Percentiles rank a stretch among this genome's conserved stretches.
Conservation (phyloP, 2,329 filamentous ascomycete species). For the Epichloe sp. region DNA sequence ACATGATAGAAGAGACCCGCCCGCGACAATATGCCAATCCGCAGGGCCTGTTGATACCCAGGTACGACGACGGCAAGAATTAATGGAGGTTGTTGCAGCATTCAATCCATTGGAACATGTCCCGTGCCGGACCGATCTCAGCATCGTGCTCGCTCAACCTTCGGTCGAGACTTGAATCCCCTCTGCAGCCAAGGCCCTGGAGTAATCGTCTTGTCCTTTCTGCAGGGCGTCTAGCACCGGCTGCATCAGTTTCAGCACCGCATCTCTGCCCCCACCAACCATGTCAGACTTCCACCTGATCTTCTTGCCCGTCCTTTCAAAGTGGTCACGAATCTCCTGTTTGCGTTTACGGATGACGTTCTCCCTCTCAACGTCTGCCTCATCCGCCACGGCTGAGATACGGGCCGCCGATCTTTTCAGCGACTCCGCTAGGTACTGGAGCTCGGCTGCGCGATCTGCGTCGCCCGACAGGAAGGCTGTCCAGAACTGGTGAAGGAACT, state of each 20-base stretch:
- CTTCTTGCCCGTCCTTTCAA: constrained; percentile 61
- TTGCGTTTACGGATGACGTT: constrained; percentile 53
- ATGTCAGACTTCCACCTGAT: constrained; percentile 53
- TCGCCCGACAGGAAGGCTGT: constrained; percentile 81
- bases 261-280: constrained; percentile 61
- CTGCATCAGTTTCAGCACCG: constrained; percentile 62
- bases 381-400: constrained; percentile 65
- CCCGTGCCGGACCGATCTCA: neutral
- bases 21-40: neutral
- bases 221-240: constrained; percentile 60
- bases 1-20: neutral
- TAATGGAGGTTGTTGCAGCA: neutral
- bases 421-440: constrained; percentile 71
- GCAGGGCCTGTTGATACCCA: neutral
- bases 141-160: constrained; percentile 10
- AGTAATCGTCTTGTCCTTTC: constrained; percentile 58
- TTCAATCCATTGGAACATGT: neutral
- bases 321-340: constrained; percentile 56
- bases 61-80: neutral
- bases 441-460: constrained; percentile 63
- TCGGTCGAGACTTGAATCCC: constrained; percentile 36
- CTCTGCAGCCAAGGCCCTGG: constrained; percentile 55
- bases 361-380: constrained; percentile 64
- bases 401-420: constrained; percentile 63
- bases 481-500: constrained; percentile 98